Percentiles rank a stretch among this genome's conserved stretches.
Conservation (phyloP, 352 stramenopile genomes). For the Globisporangium nodosum region DNA sequence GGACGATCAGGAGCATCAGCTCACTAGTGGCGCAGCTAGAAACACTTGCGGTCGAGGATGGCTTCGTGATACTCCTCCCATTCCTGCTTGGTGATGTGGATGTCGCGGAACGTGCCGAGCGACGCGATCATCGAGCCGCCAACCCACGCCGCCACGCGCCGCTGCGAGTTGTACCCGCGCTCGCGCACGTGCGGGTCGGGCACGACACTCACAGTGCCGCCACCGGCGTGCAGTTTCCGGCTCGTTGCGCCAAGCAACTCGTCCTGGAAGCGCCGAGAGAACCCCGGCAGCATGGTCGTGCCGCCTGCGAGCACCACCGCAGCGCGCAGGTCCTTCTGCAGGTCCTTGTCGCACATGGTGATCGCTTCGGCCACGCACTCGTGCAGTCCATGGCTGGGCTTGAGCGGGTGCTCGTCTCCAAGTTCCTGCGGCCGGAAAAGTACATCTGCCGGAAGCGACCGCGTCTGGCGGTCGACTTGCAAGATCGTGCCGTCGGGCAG, state of each 20-base stretch:
- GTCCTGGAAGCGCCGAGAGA: slow-evolving; percentile 76
- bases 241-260: slow-evolving; percentile 37
- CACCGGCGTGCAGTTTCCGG: slow-evolving; percentile 2
- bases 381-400: slow-evolving; percentile 69
- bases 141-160: slow-evolving; percentile 84
- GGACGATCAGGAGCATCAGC: too few species aligned
- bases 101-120: slow-evolving; percentile 82
- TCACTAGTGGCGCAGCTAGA: slow-evolving; percentile 19
- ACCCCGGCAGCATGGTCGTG: slow-evolving; percentile 79
- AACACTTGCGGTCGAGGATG: slow-evolving; percentile 83
- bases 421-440: slow-evolving; percentile 86
- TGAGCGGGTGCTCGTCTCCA: slow-evolving; percentile 89
- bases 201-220: slow-evolving; percentile 48
- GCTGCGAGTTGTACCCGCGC: slow-evolving; percentile 84
- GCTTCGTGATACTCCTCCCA: slow-evolving; percentile 88
- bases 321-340: slow-evolving; percentile 70
- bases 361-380: slow-evolving; percentile 82
- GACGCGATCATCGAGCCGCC: slow-evolving; percentile 88
- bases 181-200: slow-evolving; percentile 74
- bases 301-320: slow-evolving; percentile 80
- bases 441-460: slow-evolving; percentile 60
- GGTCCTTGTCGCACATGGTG: slow-evolving; percentile 80
- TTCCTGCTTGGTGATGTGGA: slow-evolving; percentile 86
- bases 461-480: slow-evolving; percentile 74
- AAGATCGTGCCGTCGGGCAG: slow-evolving; percentile 84